A percentile compares a stretch with the other conserved stretches of the same genome.
Evolutionary conservation across 108 stramenopile species (phyloP).

Genomic region (Epithemia pelagica): DNA sequence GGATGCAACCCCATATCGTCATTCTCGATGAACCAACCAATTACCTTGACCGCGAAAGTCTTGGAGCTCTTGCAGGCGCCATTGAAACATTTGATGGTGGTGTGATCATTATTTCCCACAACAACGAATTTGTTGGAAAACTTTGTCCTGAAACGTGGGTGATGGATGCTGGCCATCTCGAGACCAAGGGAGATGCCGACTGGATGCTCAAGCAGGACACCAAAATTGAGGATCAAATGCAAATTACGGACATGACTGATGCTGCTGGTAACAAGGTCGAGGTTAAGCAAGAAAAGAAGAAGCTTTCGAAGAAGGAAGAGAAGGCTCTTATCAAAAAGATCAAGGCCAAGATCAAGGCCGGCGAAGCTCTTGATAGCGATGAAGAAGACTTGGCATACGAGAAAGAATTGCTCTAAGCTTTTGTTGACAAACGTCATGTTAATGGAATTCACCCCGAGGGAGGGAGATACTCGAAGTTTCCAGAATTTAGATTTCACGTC

Average conservation of each 20-base stretch:
- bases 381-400: slow-evolving; percentile 95
- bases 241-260: slow-evolving; percentile 93
- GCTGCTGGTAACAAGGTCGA: slow-evolving; percentile 96
- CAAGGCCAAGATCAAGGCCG: slow-evolving; percentile 94
- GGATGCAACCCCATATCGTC: slow-evolving; percentile 97
- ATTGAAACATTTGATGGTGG: slow-evolving; percentile 97
- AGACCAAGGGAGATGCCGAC: slow-evolving; percentile 98
- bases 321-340: slow-evolving; percentile 93
- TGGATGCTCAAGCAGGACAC: slow-evolving; percentile 97
- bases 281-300: slow-evolving; percentile 93
- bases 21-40: slow-evolving; percentile 99
- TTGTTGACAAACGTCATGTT: too few species aligned
- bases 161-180: slow-evolving; percentile 95
- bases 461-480: too few species aligned
- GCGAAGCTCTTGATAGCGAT: slow-evolving; percentile 80
- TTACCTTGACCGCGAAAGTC: slow-evolving; percentile 97
- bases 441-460: too few species aligned
- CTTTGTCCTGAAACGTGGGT: slow-evolving; percentile 99
- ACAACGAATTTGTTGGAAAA: slow-evolving; percentile 96
- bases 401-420: slow-evolving; percentile 85
- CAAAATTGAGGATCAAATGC: slow-evolving; percentile 88
- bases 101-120: slow-evolving; percentile 99
- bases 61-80: slow-evolving; percentile 97
- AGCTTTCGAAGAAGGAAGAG: slow-evolving; percentile 97
- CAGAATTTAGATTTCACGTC: too few species aligned